Base-by-base conservation (phyloP, 108 stramenopile species). In the Thalassiosira profunda region DNA sequence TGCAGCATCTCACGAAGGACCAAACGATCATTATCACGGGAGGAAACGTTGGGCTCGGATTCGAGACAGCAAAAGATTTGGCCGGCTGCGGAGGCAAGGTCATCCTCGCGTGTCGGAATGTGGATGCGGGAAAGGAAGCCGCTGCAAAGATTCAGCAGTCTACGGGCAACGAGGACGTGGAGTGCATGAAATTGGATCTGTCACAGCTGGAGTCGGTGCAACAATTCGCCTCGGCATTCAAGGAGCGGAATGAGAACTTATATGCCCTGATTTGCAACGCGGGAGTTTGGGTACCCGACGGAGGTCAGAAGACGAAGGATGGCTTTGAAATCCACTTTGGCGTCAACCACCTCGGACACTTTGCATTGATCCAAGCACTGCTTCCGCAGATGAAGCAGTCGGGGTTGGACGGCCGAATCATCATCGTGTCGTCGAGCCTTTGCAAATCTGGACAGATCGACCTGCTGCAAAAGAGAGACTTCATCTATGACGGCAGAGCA, bases 281-380 rank as follows among this genome's bases (percentile, higher is more conserved):
- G 10, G 78, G 76, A 18, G 78, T 79, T 4, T 79, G 72, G 72
- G 21, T 79, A 28, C 76, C 76, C 29, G 64, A 72, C 1, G 17
- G 58, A 43, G 25, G 43, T 9, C 6, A 15, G 29, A 79, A 60
- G 42, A 79, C 78, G 0, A 30, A 61, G 7, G 78, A 79, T 47
- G 78, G 78, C 12, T 69, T 43, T 44, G 78, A 79, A 58, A 23
- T 71, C 34, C 78, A 79, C 38, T 79, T 79, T 51, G 66, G 72
- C 11, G 58, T 74, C 3, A 79, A 79, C 63, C 78, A 74, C 31
- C 49, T 79, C 12, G 78, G 58, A 24, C 78, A 79, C 46, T 70
- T 69, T 41, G n/a, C 28, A 23, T 48, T 74, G 7, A 36, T 60
- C 18, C 42, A 51, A 21, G 15, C 40, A 25, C 17, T 73, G 4